A percentile compares a stretch with the other conserved stretches of the same genome.
These are phyloP conservation scores for Lanmaoa pseudosensibilis DNA, from an alignment of 768 basidiomycete genomes.

Conservation along the genomic window DNA sequence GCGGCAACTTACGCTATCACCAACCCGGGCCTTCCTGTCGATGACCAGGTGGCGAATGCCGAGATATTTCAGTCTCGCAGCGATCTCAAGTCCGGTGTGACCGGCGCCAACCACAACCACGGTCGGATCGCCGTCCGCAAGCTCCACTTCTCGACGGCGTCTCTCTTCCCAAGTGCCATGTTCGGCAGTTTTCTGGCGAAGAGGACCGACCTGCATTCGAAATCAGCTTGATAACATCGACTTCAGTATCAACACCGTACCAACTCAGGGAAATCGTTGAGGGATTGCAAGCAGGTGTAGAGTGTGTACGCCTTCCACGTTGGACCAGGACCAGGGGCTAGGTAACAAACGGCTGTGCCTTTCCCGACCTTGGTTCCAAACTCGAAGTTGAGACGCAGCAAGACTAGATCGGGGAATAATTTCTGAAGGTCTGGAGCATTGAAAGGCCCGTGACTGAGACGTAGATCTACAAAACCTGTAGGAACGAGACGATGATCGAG, in stretches of 20 bases:
- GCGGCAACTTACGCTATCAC: conserved; percentile 39
- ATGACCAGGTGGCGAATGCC: conserved; percentile 56
- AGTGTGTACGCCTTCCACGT: conserved; percentile 62
- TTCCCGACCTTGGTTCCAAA: conserved; percentile 53
- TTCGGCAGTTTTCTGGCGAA: conserved; percentile 43
- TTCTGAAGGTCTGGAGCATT: conserved; percentile 35
- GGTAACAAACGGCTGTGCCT: conserved; percentile 52
- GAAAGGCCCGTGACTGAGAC: conserved; percentile 26
- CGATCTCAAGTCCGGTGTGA: conserved; percentile 64
- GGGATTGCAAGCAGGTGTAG: conserved; percentile 59
- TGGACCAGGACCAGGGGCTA: conserved; percentile 44
- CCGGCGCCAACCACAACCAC: conserved; percentile 67
- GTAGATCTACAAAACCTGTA: conserved; percentile 19
- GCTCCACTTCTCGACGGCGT: conserved; percentile 44
- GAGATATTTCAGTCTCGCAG: conserved; percentile 63
- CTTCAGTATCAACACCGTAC: conserved; percentile 5
- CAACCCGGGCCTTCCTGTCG: conserved; percentile 51
- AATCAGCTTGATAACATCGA: not conserved
- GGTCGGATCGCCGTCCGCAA: conserved; percentile 49
- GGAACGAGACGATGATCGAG: conserved; percentile 39
- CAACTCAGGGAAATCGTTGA: conserved; percentile 57
- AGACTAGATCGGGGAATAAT: conserved; percentile 54
- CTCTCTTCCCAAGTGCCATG: conserved; percentile 57
- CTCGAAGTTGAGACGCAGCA: conserved; percentile 55
- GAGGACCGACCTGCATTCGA: conserved; percentile 33